Percentiles rank a stretch among this genome's conserved stretches.
Conservation (phyloP, 2,329 filamentous ascomycete species). For the Cyclaneusma minus region DNA sequence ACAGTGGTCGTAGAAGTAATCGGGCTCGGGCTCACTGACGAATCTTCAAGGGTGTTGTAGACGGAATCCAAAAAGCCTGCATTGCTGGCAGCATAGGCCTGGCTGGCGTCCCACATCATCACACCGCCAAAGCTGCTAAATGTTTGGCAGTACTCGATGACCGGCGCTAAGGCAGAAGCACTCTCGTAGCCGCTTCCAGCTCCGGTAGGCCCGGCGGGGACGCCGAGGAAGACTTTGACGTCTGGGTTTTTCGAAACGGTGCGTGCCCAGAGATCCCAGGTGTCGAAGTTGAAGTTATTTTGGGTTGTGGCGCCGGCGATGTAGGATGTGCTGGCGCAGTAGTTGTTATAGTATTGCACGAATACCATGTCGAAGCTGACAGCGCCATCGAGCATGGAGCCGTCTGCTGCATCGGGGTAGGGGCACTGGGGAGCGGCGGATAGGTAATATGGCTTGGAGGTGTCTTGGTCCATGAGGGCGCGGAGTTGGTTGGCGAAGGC, state of each 20-base stretch:
- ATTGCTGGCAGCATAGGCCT: constrained; percentile 44
- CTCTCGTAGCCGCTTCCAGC: constrained; percentile 40
- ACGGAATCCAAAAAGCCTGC: constrained; percentile 35
- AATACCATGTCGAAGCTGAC: constrained; percentile 28
- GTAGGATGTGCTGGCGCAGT: constrained; percentile 42
- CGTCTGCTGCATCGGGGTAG: constrained; percentile 45
- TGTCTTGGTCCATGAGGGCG: constrained; percentile 29
- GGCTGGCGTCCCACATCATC: constrained; percentile 55
- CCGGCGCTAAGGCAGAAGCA: constrained; percentile 27
- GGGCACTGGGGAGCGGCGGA: constrained; percentile 54
- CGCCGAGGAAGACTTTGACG: constrained; percentile 46
- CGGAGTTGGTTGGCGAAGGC: constrained; percentile 45
- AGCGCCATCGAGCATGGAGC: constrained; percentile 35
- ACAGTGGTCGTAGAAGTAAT: constrained; percentile 9
- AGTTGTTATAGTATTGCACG: constrained; percentile 31
- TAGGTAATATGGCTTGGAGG: constrained; percentile 37
- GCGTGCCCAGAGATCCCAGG: constrained; percentile 52
- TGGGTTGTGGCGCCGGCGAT: constrained; percentile 25
- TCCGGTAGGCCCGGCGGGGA: constrained; percentile 29
- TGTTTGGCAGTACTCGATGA: constrained; percentile 36
- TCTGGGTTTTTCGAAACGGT: constrained; percentile 37
- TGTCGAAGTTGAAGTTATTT: constrained; percentile 42
- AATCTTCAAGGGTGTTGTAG: constrained; percentile 2
- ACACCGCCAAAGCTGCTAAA: constrained; percentile 49
- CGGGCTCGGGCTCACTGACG: constrained; percentile 4